Conservation (phyloP, 1,139 yeast species). For the Scheffersomyces segobiensis region DNA sequence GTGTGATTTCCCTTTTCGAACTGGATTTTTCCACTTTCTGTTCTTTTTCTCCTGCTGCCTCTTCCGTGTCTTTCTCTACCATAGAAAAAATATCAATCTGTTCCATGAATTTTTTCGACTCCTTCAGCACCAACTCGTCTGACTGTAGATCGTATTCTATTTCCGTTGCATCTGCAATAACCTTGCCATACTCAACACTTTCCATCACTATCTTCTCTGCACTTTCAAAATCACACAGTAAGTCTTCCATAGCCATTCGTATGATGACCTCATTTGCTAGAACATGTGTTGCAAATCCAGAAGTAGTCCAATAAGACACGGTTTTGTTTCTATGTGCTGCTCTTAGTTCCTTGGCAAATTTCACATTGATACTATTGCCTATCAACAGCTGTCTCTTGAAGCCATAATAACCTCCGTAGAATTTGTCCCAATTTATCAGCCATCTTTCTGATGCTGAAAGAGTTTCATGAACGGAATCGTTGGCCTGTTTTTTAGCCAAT, state of each 20-base stretch:
- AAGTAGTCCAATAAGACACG: constrained; percentile 60
- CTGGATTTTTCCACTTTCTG: not conserved
- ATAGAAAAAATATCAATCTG: constrained; percentile 9
- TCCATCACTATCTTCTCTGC: constrained; percentile 48
- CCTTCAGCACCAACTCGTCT: constrained; percentile 17
- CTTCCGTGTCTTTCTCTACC: constrained; percentile 14
- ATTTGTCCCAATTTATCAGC: constrained; percentile 45
- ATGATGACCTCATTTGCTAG: constrained; percentile 65
- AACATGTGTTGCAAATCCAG: constrained; percentile 57
- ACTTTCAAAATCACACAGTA: constrained; percentile 30
- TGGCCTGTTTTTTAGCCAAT: constrained; percentile 42
- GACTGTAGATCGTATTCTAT: constrained; percentile 30
- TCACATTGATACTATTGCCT: constrained; percentile 35
- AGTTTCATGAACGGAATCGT: constrained; percentile 39
- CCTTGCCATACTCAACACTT: constrained; percentile 58
- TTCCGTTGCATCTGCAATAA: constrained; percentile 42
- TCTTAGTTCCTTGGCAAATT: constrained; percentile 27
- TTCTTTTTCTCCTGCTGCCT: constrained; percentile 13
- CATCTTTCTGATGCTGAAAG: constrained; percentile 51
- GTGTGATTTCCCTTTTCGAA: not conserved
- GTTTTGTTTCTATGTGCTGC: constrained; percentile 37
- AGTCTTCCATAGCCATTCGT: constrained; percentile 51
- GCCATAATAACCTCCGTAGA: constrained; percentile 66
- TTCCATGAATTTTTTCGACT: constrained; percentile 13
- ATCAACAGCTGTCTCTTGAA: constrained; percentile 54